Base-by-base conservation (phyloP, 2,329 filamentous ascomycete species). In the Macrophomina phaseolina region DNA sequence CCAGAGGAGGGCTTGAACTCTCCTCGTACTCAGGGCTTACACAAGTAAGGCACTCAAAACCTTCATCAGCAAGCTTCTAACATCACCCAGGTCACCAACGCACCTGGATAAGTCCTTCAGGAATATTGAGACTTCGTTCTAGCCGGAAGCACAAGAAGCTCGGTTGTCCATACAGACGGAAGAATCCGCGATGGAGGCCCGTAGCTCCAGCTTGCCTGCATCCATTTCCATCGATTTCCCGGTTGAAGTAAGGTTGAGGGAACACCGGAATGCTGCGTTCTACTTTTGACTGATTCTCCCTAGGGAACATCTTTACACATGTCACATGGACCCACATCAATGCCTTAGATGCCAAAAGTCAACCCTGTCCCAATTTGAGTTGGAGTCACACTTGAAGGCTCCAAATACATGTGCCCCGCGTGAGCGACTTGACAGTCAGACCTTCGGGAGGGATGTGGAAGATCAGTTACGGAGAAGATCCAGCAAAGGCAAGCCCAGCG, bases 301-400 rank as follows among this genome's bases (percentile, higher is more conserved):
- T 7, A 60, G 55, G 4, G 40, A 60, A 5, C 55, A 60, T 18
- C 55, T 60, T 9, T 60, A 56, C 11, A 16, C 23, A 34, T 60
- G 55, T 23, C 55, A 60, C 16, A 60, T 60, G 38, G 36, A 60
- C 0, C 40, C 23, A 12, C 0, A 60, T 4, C 23, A 32, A 46
- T 60, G 55, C 28, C 38, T 46, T 1, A 45, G 40, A 32, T 60
- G 55, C 40, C 14, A 45, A 16, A 14, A 23, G 7, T n/a, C 40
- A 0, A 46, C 45, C 4, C 3, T 3, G 2, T 16, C 18, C 1
- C 11, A 60, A 18, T 4, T 2, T 1, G 0, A 6, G 1, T 7
- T 60, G 28, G 12, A 45, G 38, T 2, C 3, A 2, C 55, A 60
- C 14, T 5, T 46, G 14, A 11, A 28, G 32, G 8, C 40, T 5